These are phyloP conservation scores for Colletotrichum sidae DNA, from an alignment of 2,329 filamentous ascomycete genomes.

Conservation along the genomic window DNA sequence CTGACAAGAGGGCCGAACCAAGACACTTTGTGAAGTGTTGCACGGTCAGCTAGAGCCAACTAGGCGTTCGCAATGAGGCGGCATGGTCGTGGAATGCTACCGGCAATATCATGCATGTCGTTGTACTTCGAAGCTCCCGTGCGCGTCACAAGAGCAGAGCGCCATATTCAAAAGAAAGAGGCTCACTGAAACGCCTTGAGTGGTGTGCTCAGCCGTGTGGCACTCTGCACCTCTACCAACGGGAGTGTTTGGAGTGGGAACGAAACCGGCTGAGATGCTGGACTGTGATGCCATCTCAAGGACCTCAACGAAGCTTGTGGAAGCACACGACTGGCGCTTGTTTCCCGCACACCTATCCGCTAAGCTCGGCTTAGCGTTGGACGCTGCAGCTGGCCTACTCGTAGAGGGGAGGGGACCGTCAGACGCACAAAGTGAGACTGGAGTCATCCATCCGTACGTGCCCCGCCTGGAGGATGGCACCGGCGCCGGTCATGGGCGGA, in stretches of 20 bases:
- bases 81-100: background rate
- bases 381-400: background rate
- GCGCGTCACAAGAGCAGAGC: background rate
- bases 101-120: slow-evolving; percentile 4
- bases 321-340: background rate
- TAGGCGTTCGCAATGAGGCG: slow-evolving; percentile 13
- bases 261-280: background rate
- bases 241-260: background rate
- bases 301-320: background rate
- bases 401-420: background rate
- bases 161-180: slow-evolving; percentile 5
- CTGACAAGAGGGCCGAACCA: slow-evolving; percentile 12
- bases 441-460: background rate
- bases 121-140: slow-evolving; percentile 1
- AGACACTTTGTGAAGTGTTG: slow-evolving; percentile 9
- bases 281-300: background rate
- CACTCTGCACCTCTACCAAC: background rate
- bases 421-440: slow-evolving; percentile 5
- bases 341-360: background rate
- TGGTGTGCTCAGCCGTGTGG: background rate
- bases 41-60: slow-evolving; percentile 14
- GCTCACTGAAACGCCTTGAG: slow-evolving; percentile 2
- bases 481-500: slow-evolving; percentile 8
- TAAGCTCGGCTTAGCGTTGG: slow-evolving; percentile 6
- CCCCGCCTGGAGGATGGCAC: slow-evolving; percentile 9